Conservation (phyloP, 116 monocot genomes). For the Dioscorea cayenensis region DNA sequence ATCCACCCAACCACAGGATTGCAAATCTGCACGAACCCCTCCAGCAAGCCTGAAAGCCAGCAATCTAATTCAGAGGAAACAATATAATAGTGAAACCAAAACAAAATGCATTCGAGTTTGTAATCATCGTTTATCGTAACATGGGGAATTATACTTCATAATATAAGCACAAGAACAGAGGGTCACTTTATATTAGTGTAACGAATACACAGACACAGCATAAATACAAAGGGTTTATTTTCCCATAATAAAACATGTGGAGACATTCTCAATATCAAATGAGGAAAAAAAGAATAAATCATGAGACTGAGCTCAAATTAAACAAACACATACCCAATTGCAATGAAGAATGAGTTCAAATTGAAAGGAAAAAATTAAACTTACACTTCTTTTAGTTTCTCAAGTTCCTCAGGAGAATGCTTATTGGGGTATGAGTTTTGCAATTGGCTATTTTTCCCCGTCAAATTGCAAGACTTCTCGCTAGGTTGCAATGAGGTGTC, state of each 20-base stretch:
- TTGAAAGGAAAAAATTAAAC: conserved; percentile 12
- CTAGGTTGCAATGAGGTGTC: conserved; percentile 6
- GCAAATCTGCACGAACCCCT: conserved; percentile 50
- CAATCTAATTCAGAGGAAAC: neutral
- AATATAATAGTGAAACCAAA: neutral
- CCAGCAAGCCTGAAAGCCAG: conserved; percentile 45
- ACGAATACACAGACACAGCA: neutral
- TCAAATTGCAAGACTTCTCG: conserved; percentile 6
- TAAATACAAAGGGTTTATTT: neutral
- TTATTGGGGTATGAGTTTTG: neutral
- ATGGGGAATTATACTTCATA: neutral
- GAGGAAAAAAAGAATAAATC: neutral
- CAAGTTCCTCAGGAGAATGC: conserved; percentile 30
- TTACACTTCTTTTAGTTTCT: conserved; percentile 75
- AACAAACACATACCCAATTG: neutral
- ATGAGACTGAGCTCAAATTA: neutral
- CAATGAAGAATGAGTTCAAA: neutral
- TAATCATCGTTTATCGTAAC: neutral
- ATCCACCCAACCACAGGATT: conserved; percentile 67
- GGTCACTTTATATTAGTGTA: neutral
- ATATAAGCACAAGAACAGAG: neutral
- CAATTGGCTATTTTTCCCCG: conserved; percentile 4
- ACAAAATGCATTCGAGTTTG: too few species aligned
- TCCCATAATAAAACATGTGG: neutral
- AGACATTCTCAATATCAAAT: neutral